Evolutionary conservation across 2,329 filamentous ascomycete species (phyloP).

Genomic region (Diaporthe humulicola): DNA sequence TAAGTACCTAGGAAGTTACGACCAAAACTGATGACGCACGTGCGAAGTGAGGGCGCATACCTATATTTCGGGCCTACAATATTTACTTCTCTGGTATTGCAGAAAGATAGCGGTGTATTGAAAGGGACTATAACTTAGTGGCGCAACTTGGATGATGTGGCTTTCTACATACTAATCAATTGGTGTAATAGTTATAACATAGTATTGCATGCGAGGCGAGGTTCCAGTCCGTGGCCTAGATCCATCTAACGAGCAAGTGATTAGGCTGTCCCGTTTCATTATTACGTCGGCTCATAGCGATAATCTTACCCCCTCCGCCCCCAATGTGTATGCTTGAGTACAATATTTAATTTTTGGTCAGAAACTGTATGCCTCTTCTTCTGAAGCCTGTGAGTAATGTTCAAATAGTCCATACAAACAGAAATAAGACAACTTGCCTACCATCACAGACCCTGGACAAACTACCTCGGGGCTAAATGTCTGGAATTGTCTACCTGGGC

Average conservation of each 20-base stretch:
- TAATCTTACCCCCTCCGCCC: too few species aligned
- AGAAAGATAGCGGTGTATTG: neutral
- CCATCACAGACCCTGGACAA: neutral
- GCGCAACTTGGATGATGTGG: neutral
- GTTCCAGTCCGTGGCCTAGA: neutral
- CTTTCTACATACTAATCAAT: neutral
- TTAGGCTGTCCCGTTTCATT: neutral
- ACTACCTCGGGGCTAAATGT: neutral
- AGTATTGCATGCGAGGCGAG: too few species aligned
- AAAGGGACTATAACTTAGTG: neutral
- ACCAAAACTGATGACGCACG: neutral
- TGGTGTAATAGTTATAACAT: too few species aligned
- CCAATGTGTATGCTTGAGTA: neutral
- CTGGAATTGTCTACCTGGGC: neutral
- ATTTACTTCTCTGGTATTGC: neutral
- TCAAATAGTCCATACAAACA: neutral
- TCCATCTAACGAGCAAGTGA: neutral
- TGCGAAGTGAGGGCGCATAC: neutral
- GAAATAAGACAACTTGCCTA: too few species aligned
- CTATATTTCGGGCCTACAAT: too few species aligned
- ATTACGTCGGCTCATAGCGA: too few species aligned
- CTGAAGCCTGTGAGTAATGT: neutral
- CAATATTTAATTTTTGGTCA: neutral
- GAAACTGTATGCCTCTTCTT: neutral
- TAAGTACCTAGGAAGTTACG: neutral